Evolutionary conservation across 768 basidiomycete species (phyloP), one percentile per base, ranked within the genome.

Genomic region (Leccinum aurantiacum): DNA sequence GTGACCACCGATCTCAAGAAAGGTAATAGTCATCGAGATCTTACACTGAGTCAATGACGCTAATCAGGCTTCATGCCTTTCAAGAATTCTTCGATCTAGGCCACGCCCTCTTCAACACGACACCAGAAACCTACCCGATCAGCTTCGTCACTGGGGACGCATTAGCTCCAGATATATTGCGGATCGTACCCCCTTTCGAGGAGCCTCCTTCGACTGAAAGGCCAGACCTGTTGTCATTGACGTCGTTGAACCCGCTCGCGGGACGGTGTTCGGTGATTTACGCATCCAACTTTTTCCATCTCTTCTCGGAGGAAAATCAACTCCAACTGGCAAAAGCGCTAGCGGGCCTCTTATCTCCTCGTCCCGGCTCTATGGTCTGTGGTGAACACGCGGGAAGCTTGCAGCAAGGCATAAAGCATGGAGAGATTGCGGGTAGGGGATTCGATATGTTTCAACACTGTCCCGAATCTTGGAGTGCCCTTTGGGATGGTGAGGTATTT

Each of bases 21-120:
- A 53, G 78, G 82, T 76, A 51, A 56, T 13, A 6, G 31, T 44
- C 10, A 33, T n/a, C n/a, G 25, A 27, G 27, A 27, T 7, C 27
- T 27, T 0, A 27, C 27, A 27, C 22, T 24, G 22, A 27, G 29
- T 11, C 24, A 35, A 41, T 4, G 7, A 10, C 35, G 6, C 31
- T 19, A 11, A 17, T 25, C 13, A 4, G 44, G 1, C 4, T 15
- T 55, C 5, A 38, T 29, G 5, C 27, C 24, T 22, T 38, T 47
- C 19, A 49, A 87, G 87, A 71, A 3, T 88, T 83, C 60, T 84
- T 83, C 80, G 75, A 82, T 2, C 70, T 81, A 7, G 86, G 86
- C 1, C 86, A 89, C 58, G 77, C 81, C 31, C 75, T 90, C 17
- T 90, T 88, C 76, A 80, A 70, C 46, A 79, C 82, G 2, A 83